Base-by-base conservation (phyloP, 495 filamentous ascomycete species). In the Cercophora newfieldiana region DNA sequence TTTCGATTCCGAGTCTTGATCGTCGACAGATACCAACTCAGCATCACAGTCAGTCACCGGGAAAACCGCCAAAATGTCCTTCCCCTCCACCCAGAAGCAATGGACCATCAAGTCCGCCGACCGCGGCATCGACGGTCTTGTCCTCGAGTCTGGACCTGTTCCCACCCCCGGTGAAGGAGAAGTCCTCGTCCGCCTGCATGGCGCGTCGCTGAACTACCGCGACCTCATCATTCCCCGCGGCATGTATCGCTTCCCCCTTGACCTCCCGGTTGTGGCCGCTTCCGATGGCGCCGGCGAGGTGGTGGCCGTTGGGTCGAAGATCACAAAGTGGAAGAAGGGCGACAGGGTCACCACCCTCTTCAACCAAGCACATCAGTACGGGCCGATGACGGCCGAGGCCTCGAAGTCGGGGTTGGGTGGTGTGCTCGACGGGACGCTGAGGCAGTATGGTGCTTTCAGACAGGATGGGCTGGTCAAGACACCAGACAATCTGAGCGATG, bases 251-350 rank as follows among this genome's bases (percentile, higher is more conserved):
- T 93, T 93, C 77, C 73, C 87, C 0, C 65, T 82, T 25, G 70
- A 71, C 6, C 71, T 86, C 30, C 85, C 84, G 29, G 81, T 94
- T 3, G 85, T 94, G 0, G 84, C 90, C 1, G 85, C 73, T 28
- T 94, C 91, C n/a, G 92, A 96, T 71, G 92, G 90, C 62, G 86
- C 92, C 1, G 92, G 91, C 30, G 86, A 86, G 61, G 83, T 96
- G 28, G 72, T 91, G 33, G 86, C 85, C 7, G 85, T 89, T 18
- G 92, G 92, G 33, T 71, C 84, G 22, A 85, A 86, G 62, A 91
- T 93, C 7, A 82, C 79, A 1, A 80, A 83, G 31, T 92, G 91
- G 82, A 83, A 86, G 72, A 82, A 81, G 66, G 92, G 92, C 33
- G 89, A 92, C 76, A 84, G 85, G 62, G 91, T 95, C 30, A 73